Percentiles rank a stretch among this genome's conserved stretches.
These are phyloP conservation scores for Tetrahymena elliotti DNA, from an alignment of 73 alveolate species.

Conservation along the genomic window DNA sequence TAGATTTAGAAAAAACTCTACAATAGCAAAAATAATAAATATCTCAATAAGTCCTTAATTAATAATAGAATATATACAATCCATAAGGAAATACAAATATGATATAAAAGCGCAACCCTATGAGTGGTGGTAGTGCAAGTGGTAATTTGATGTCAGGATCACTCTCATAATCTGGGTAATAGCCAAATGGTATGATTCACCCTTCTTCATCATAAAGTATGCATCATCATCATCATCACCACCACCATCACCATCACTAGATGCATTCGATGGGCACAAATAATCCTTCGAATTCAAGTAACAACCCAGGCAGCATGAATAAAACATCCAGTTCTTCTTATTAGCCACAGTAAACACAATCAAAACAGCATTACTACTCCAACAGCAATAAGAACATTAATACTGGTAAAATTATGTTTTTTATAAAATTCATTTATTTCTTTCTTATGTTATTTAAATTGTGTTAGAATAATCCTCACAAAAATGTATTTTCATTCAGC, in stretches of 20 bases:
- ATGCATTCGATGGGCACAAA: neutral
- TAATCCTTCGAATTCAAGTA: neutral
- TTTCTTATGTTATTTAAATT: neutral
- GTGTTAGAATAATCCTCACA: neutral
- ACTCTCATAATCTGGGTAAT: neutral
- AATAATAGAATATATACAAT: neutral
- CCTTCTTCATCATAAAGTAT: neutral
- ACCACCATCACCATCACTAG: neutral
- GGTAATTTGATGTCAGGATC: neutral
- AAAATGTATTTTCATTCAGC: neutral
- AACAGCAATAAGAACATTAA: neutral
- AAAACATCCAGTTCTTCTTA: neutral
- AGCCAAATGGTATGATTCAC: neutral
- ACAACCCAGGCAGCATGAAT: neutral
- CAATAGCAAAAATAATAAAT: neutral
- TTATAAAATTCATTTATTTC: neutral
- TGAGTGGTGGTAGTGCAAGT: neutral
- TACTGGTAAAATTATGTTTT: neutral
- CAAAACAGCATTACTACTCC: neutral
- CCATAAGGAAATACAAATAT: neutral
- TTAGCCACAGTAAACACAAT: neutral
- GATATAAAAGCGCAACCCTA: neutral
- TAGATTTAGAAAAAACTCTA: neutral
- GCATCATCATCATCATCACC: neutral
- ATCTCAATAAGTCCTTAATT: neutral